phyloP scores from a whole-genome alignment of 352 stramenopile species.

The Thalassiosira mediterranea region DNA sequence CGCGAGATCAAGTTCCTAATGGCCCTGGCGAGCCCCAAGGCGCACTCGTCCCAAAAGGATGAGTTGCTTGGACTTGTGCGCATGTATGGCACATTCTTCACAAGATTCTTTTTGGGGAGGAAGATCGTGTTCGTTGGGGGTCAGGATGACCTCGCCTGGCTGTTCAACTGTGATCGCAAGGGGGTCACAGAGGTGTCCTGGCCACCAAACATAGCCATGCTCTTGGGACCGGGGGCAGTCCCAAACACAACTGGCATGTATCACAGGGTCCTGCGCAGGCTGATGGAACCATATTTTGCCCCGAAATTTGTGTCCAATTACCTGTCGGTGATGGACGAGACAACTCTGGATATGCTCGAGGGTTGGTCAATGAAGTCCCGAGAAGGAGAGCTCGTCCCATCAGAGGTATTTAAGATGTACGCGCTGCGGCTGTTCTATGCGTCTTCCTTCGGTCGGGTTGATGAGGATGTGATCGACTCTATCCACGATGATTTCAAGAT shows the following conservation, averaged over 20 bases:
- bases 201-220: constrained; percentile 28
- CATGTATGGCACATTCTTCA: constrained; percentile 15
- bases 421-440: constrained; percentile 33
- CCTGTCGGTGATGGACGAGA: constrained; percentile 11
- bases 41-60: not conserved
- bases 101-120: not conserved
- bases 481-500: constrained; percentile 39
- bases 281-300: constrained; percentile 35
- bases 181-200: constrained; percentile 11
- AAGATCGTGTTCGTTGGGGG: not conserved
- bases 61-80: no score
- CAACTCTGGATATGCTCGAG: constrained; percentile 9
- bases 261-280: constrained; percentile 19
- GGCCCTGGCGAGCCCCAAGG: not conserved
- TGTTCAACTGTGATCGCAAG: constrained; percentile 44
- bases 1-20: constrained; percentile 9
- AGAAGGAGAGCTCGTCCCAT: not conserved
- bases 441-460: constrained; percentile 9
- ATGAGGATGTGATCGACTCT: constrained; percentile 13
- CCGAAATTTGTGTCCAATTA: constrained; percentile 31
- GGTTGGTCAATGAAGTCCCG: constrained; percentile 5
- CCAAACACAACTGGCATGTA: constrained; percentile 19
- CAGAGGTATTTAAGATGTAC: constrained; percentile 39
- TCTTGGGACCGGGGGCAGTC: constrained; percentile 17
- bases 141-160: constrained; percentile 34